These are phyloP conservation scores for Hebeloma cylindrosporum DNA, from an alignment of 768 basidiomycete species.

Conservation along the genomic window DNA sequence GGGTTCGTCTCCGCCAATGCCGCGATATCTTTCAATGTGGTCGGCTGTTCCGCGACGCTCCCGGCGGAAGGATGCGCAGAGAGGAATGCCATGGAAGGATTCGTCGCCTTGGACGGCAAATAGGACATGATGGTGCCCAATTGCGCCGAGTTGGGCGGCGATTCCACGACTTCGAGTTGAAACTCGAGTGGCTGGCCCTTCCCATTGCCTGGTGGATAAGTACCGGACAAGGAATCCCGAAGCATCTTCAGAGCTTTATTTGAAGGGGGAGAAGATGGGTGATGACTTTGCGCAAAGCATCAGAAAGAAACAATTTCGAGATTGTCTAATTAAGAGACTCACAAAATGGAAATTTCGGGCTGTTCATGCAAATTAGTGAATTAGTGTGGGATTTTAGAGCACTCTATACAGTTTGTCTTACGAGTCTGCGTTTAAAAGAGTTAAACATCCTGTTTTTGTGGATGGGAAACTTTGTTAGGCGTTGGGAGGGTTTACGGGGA, in stretches of 20 bases:
- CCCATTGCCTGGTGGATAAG: conserved; percentile 57
- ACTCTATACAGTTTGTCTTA: conserved; percentile 18
- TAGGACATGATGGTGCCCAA: conserved; percentile 66
- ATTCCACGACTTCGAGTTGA: conserved; percentile 71
- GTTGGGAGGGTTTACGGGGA: neutral
- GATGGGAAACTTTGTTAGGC: neutral
- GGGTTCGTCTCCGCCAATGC: conserved; percentile 56
- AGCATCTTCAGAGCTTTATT: conserved; percentile 59
- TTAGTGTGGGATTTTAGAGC: neutral
- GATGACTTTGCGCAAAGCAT: conserved; percentile 46
- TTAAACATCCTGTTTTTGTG: conserved; percentile 31
- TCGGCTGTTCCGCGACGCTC: conserved; percentile 37
- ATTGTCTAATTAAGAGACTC: conserved; percentile 19
- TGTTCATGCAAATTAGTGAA: conserved; percentile 11
- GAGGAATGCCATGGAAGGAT: conserved; percentile 48
- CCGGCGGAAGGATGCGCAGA: conserved; percentile 60
- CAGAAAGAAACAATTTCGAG: neutral
- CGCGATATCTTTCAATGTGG: conserved; percentile 43
- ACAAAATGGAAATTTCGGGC: conserved; percentile 73
- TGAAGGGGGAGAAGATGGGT: conserved; percentile 64
- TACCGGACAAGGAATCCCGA: conserved; percentile 52
- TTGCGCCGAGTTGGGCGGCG: conserved; percentile 66
- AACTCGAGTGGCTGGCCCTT: conserved; percentile 58
- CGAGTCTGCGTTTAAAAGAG: conserved; percentile 37
- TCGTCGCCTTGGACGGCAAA: conserved; percentile 40